Evolutionary conservation across 106 monocot genomes (phyloP).

Genomic region (Dendrobium huoshanense): DNA sequence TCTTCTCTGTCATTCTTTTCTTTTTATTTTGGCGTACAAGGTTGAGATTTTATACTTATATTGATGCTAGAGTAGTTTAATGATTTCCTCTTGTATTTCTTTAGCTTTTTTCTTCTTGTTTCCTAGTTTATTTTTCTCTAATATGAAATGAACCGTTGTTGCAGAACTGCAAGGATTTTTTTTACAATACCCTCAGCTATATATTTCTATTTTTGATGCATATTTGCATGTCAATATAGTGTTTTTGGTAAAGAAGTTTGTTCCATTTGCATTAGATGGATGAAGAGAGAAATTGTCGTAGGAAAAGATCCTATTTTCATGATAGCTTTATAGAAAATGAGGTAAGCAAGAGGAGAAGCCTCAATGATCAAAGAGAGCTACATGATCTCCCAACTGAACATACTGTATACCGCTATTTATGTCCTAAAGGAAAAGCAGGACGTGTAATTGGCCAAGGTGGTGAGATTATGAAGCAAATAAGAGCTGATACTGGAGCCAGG

Average conservation of each 20-base stretch:
- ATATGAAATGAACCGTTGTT: neutral
- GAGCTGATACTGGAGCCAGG: conserved; percentile 42
- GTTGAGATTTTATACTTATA: neutral
- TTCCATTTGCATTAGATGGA: neutral
- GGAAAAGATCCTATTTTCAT: neutral
- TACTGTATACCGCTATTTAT: conserved; percentile 54
- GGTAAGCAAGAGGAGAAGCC: conserved; percentile 46
- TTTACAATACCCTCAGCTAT: neutral
- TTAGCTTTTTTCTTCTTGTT: neutral
- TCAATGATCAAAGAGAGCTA: conserved; percentile 28
- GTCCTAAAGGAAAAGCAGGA: conserved; percentile 42
- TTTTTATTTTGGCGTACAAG: neutral
- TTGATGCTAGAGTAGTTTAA: neutral
- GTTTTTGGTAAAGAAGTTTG: neutral
- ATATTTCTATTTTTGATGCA: neutral
- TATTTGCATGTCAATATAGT: neutral
- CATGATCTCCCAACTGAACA: conserved; percentile 32
- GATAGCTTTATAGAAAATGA: conserved; percentile 25
- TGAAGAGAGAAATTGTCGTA: neutral
- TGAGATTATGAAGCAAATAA: conserved; percentile 52
- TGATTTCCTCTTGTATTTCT: neutral
- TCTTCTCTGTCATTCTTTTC: neutral
- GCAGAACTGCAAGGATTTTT: neutral
- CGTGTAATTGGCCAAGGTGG: conserved; percentile 58
- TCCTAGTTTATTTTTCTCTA: neutral